Base-by-base conservation (phyloP, 768 basidiomycete genomes). In the Termitomyces sp. region DNA sequence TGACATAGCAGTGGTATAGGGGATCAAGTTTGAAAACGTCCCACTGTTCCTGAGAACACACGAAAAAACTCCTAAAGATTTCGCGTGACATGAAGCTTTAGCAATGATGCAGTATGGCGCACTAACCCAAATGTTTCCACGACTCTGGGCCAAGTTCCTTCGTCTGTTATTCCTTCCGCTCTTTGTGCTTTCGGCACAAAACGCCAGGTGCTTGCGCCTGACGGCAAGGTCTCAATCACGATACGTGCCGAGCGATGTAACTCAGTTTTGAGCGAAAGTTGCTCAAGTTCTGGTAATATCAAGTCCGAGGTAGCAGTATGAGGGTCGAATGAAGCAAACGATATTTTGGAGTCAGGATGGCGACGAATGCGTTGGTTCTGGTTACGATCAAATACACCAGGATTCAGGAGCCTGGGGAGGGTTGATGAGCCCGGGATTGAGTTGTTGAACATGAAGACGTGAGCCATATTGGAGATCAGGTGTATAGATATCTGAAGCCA, bases 11-110 rank as follows among this genome's bases (percentile, higher is more conserved):
- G 22, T 80, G 78, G 60, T 91, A 91, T n/a, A 69, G 67, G 2
- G 85, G 82, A 64, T 92, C 90, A 8, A 92, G 76, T 64, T 90
- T 91, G 71, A 90, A 85, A 28, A 91, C 83, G 58, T 92, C 90
- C 90, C 90, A 92, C 66, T 90, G 88, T 35, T 91, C 87, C 65
- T 87, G 86, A 19, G 80, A 78, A 64, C 79, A 79, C 21, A 52
- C 28, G 26, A 41, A 52, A n/a, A 43, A 52, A 30, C 55, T 78
- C 66, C 51, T 79, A 68, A 1, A 67, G 65, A 68, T 79, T 70
- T 10, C 85, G 85, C 53, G 19, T 21, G 12, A 51, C 58, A 24
- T 38, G 57, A 53, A 54, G 53, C 41, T n/a, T n/a, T n/a, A 62
- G 48, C 22, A 56, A 57, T 61, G 8, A 53, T 45, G 47, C 41